Evolutionary conservation across 2,329 filamentous ascomycete species (phyloP), one percentile per base, ranked within the genome.

Genomic region (Corinectria fuckeliana): DNA sequence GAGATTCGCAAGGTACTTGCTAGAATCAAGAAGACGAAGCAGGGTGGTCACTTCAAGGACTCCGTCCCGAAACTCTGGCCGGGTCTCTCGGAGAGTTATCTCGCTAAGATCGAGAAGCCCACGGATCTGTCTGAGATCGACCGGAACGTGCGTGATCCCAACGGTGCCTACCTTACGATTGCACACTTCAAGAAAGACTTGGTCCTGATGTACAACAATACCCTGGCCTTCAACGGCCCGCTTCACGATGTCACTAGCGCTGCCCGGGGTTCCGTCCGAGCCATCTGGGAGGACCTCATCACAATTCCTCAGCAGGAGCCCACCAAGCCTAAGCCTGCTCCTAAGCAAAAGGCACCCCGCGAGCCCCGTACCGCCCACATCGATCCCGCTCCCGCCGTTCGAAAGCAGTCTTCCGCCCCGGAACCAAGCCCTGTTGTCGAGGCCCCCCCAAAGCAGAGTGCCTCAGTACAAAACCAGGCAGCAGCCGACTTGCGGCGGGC

Each of bases 51-150:
- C 54, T 98, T 97, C 79, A 84, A 87, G 63, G 84, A 88, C 39
- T 89, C 95, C 0, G 95, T 98, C 7, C 85, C 91, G 72, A 85
- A 84, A 36, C 79, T 94, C 21, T 91, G 90, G 76, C 84, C 97
- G 38, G 82, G 80, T 25, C 87, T 98, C 38, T 92, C 91, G 54
- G 88, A 87, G 2, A 91, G 92, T 63, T 91, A 90, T 63, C 80
- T 85, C 1, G 81, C 89, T 32, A 88, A 80, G 62, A 78, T 98
- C 66, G 85, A 88, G 34, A 84, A 89, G 26, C 93, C 93, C 0
- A 93, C 96, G 82, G 94, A 98, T 75, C 83, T 99, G 34, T 82
- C 84, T 36, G 89, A 89, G 9, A 91, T 99, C 71, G 94, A 98
- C 72, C 82, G 84, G 51, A 93, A 91, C 65, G 76, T 98, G 32